phyloP scores from a whole-genome alignment of 257 asterid genomes.

The Datura wrightii region DNA sequence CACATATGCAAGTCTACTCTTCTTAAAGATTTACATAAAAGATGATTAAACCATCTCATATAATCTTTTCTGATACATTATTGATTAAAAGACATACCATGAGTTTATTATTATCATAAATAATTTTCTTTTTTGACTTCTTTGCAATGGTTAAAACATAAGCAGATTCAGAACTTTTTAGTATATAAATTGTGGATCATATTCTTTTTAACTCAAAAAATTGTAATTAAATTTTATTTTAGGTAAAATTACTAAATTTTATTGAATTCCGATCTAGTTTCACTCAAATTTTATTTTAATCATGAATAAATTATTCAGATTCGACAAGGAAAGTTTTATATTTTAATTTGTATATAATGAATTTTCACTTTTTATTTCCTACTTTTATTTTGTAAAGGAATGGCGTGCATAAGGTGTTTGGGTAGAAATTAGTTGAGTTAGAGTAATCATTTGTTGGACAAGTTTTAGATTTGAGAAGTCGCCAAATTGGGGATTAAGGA shows the following conservation, averaged over 20 bases:
- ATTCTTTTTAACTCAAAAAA: background rate
- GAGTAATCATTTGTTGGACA: constrained; percentile 15
- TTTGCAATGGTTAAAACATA: background rate
- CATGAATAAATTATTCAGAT: no score
- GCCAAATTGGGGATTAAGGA: constrained; percentile 8
- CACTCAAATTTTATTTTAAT: no score
- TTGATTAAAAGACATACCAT: background rate
- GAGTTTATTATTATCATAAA: background rate
- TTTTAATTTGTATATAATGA: background rate
- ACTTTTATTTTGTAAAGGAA: background rate
- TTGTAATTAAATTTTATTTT: background rate
- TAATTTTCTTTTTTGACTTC: background rate
- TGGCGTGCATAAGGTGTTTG: background rate
- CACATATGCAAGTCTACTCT: background rate
- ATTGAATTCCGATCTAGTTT: background rate
- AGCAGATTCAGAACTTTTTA: background rate
- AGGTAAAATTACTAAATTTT: background rate
- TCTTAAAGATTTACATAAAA: background rate
- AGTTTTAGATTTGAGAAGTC: constrained; percentile 12
- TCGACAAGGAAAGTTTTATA: background rate
- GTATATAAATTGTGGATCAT: background rate
- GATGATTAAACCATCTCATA: background rate
- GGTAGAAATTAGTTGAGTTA: background rate
- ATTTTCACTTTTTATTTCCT: background rate
- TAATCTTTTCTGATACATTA: background rate